Conservation (phyloP, 2,329 filamentous ascomycete genomes). For the Fusarium nygamai region DNA sequence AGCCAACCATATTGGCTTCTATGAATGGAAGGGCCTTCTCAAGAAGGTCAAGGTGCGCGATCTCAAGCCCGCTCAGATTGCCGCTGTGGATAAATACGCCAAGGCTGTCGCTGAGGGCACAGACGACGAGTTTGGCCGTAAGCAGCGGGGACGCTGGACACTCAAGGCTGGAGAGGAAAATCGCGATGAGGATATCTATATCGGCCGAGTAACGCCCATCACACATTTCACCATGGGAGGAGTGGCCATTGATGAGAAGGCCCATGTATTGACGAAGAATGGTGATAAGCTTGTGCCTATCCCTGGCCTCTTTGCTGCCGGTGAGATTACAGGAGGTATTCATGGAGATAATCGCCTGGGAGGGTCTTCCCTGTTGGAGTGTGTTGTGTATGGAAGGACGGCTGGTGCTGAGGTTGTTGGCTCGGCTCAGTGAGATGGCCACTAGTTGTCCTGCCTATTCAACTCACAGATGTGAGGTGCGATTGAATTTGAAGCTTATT, state of each 20-base stretch:
- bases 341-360: conserved; percentile 71
- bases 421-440: not conserved
- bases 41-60: conserved; percentile 64
- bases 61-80: conserved; percentile 52
- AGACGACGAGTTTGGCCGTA: conserved; percentile 59
- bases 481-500: conserved; percentile 1
- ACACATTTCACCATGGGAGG: conserved; percentile 76
- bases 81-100: conserved; percentile 61
- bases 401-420: conserved; percentile 54
- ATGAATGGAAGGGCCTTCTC: conserved; percentile 70
- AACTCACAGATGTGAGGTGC: conserved; percentile 38
- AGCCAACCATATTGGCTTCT: conserved; percentile 69
- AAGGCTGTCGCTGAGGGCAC: conserved; percentile 52
- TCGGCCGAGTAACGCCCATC: conserved; percentile 70
- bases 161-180: conserved; percentile 55
- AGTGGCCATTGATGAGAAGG: conserved; percentile 63
- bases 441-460: not conserved
- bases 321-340: conserved; percentile 71
- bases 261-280: conserved; percentile 58
- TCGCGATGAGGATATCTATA: conserved; percentile 63
- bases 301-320: conserved; percentile 68
- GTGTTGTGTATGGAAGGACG: conserved; percentile 70
- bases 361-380: conserved; percentile 70
- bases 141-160: conserved; percentile 65
- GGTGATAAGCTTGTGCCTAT: conserved; percentile 55